Conservation (phyloP, 192 early-diverging fungal genomes). For the Lobosporangium transversale region DNA sequence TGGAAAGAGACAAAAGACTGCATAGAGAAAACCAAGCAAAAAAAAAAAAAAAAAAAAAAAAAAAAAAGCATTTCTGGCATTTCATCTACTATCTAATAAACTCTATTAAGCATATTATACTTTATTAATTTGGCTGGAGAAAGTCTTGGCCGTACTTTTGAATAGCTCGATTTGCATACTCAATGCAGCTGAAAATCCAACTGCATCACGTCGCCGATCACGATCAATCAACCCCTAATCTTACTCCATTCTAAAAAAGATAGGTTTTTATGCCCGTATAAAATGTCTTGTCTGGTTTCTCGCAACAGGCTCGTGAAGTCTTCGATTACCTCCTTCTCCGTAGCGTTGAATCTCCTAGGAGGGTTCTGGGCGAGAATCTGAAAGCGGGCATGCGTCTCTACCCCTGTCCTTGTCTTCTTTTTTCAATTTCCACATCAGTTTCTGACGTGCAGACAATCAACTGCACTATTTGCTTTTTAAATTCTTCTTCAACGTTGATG, state of each 20-base stretch:
- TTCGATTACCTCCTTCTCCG: slow-evolving; percentile 54
- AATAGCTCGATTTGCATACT: slow-evolving; percentile 60
- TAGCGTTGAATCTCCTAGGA: slow-evolving; percentile 52
- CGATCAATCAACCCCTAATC: slow-evolving; percentile 71
- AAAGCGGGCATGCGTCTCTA: slow-evolving; percentile 13
- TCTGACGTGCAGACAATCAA: no score
- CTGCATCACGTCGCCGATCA: slow-evolving; percentile 71
- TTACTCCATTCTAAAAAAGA: slow-evolving; percentile 71
- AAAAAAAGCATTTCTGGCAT: not conserved
- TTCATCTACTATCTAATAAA: slow-evolving; percentile 1
- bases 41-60: not conserved
- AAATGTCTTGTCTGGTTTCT: slow-evolving; percentile 57
- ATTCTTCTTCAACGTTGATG: no score
- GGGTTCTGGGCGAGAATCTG: slow-evolving; percentile 9
- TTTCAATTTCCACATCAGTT: no score
- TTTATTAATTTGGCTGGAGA: no score
- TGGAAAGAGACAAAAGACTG: slow-evolving; percentile 50
- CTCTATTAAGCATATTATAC: no score
- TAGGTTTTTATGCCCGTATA: slow-evolving; percentile 59
- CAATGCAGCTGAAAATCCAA: slow-evolving; percentile 67
- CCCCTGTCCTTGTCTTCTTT: no score
- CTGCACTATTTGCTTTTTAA: no score
- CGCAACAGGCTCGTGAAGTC: slow-evolving; percentile 69
- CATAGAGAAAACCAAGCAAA: slow-evolving; percentile 10
- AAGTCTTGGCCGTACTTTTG: no score